Conservation (phyloP, 495 filamentous ascomycete genomes). For the Aspergillus leporis region DNA sequence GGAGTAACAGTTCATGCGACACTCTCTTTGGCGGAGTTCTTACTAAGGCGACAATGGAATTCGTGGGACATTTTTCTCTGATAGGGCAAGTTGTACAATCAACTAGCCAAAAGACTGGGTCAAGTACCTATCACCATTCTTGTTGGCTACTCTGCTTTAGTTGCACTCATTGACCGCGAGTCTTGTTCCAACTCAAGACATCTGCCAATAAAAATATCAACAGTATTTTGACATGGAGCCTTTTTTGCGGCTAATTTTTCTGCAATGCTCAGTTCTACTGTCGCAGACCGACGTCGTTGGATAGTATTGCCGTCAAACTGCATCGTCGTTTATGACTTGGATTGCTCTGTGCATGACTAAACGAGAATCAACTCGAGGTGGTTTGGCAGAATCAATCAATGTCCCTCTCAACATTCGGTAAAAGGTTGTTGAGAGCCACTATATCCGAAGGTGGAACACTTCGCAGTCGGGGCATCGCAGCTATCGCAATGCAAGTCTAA, state of each 20-base stretch:
- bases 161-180: background rate
- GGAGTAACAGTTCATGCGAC: slow-evolving; percentile 5
- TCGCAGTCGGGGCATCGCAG: background rate
- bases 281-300: background rate
- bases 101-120: background rate
- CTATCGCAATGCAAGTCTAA: background rate
- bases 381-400: background rate
- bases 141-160: background rate
- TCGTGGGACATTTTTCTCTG: background rate
- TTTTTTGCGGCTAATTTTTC: background rate
- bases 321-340: background rate
- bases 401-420: background rate
- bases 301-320: background rate
- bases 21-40: background rate
- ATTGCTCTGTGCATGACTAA: background rate
- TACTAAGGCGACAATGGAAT: background rate
- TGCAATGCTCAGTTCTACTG: background rate
- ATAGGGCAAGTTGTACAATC: background rate
- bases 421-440: background rate
- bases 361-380: background rate
- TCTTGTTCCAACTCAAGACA: background rate
- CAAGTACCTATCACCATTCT: background rate
- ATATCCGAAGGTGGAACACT: background rate
- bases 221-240: background rate
- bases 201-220: background rate